Evolutionary conservation across 2,329 filamentous ascomycete genomes (phyloP), one percentile per base, ranked within the genome.

Genomic region (Eutypa lata): DNA sequence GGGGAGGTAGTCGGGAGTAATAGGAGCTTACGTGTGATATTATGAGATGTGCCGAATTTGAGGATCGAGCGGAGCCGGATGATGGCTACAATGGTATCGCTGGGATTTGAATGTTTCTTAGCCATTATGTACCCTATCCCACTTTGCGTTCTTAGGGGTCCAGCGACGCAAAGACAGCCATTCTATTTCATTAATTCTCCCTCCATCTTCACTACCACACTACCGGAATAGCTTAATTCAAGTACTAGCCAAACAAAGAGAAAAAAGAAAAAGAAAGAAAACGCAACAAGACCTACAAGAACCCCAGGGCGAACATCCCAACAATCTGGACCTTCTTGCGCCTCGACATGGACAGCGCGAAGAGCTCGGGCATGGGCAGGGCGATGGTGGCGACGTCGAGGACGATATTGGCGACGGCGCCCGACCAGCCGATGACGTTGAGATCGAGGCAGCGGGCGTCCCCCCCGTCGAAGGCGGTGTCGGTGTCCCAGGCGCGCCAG

Each of bases 271-370:
- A 31, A 31, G 26, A 31, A 10, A 10, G 26, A 6, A 10, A 31
- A 31, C 5, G 10, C 16, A 18, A 14, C 6, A 14, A 13, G 7
- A 53, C 55, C 48, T 19, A 57, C 53, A 61, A 59, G 45, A 60
- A 57, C 18, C 61, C 59, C 16, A 63, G 55, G 24, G 51, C 52
- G 40, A 63, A 63, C 57, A 61, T 63, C 19, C 54, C 43, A 10
- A 60, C 24, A 16, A 61, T 53, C 50, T 57, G 56, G 1, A 54
- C 26, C 55, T 61, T 63, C 51, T 61, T 63, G 19, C 47, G 52
- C 19, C 48, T 10, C 7, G 56, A 55, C 54, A 61, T 57, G 24
- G 47, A 50, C 1, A 63, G 55, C 3, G 43, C 37, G 22, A 28
- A 49, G 14, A 63, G 54, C 44, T 57, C 49, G 2, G 55, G 55